These are phyloP conservation scores for Scedosporium minutisporum DNA, from an alignment of 2,329 filamentous ascomycete species.

Conservation along the genomic window DNA sequence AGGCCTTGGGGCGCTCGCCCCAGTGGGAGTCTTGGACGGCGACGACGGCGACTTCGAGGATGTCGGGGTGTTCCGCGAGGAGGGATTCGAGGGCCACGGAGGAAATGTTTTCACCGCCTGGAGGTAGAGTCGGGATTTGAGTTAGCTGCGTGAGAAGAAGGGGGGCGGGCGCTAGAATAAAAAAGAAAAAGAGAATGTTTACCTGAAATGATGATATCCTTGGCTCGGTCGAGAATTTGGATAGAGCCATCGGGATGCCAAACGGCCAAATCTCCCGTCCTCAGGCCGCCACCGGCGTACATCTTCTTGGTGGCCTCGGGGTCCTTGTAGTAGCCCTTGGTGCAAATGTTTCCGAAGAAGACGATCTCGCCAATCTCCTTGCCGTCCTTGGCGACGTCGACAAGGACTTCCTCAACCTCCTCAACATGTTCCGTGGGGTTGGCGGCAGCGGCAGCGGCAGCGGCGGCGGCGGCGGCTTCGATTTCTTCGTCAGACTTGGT, in stretches of 20 bases:
- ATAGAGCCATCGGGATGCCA: constrained; percentile 85
- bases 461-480: background rate
- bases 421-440: background rate
- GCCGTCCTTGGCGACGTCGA: constrained; percentile 38
- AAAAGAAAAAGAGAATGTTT: constrained; percentile 17
- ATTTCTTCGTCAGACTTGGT: constrained; percentile 56
- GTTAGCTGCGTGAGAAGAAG: background rate
- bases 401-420: constrained; percentile 14
- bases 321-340: constrained; percentile 88
- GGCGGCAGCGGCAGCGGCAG: constrained; percentile 16
- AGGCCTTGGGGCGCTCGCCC: constrained; percentile 95
- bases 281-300: constrained; percentile 76
- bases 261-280: constrained; percentile 87
- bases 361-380: constrained; percentile 53
- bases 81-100: constrained; percentile 86
- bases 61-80: constrained; percentile 76
- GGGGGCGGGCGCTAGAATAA: constrained; percentile 1
- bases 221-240: constrained; percentile 86
- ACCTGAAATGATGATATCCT: constrained; percentile 97
- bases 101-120: constrained; percentile 93
- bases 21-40: constrained; percentile 81
- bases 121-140: background rate
- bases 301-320: constrained; percentile 74
- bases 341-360: constrained; percentile 85
- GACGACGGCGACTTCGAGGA: constrained; percentile 87